phyloP scores from a whole-genome alignment of 163 green algal genomes.

The Prototheca cutis region DNA sequence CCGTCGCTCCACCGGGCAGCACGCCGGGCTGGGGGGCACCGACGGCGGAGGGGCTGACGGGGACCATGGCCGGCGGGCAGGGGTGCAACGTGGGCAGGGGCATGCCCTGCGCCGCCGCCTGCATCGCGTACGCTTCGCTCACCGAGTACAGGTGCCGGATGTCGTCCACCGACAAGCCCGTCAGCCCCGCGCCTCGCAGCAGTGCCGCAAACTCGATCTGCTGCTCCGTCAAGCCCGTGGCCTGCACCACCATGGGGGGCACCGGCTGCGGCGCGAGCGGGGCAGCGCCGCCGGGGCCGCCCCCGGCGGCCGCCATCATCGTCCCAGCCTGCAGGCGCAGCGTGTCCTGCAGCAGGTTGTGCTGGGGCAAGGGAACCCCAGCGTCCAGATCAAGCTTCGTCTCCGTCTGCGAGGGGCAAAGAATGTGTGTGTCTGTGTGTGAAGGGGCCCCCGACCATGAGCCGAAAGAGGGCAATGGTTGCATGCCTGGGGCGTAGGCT shows the following conservation, averaged over 20 bases:
- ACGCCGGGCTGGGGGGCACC: too few relatives aligned
- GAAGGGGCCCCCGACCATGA: too few relatives aligned
- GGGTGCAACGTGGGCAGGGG: not conserved
- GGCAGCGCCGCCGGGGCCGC: too few relatives aligned
- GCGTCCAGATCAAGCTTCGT: not conserved
- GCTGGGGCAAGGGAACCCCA: not conserved
- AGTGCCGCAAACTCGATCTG: slow-evolving; percentile 1
- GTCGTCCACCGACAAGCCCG: not conserved
- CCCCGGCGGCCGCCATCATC: not conserved
- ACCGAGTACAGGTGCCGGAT: not conserved
- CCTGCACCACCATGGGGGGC: too few relatives aligned
- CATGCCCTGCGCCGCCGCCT: not conserved
- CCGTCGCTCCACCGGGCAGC: too few relatives aligned
- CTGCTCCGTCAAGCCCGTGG: not conserved
- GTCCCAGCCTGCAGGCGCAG: not conserved
- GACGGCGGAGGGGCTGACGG: not conserved
- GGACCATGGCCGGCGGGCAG: not conserved
- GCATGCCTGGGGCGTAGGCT: too few relatives aligned
- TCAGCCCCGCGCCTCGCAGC: not conserved
- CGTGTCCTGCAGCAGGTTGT: slow-evolving; percentile 1
- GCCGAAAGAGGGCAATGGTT: too few relatives aligned
- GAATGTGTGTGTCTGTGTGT: not conserved
- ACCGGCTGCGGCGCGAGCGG: not conserved
- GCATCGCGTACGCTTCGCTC: not conserved
- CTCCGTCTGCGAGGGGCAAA: not conserved